These are phyloP conservation scores for Piloderma croceum DNA, from an alignment of 768 basidiomycete species.

Conservation along the genomic window DNA sequence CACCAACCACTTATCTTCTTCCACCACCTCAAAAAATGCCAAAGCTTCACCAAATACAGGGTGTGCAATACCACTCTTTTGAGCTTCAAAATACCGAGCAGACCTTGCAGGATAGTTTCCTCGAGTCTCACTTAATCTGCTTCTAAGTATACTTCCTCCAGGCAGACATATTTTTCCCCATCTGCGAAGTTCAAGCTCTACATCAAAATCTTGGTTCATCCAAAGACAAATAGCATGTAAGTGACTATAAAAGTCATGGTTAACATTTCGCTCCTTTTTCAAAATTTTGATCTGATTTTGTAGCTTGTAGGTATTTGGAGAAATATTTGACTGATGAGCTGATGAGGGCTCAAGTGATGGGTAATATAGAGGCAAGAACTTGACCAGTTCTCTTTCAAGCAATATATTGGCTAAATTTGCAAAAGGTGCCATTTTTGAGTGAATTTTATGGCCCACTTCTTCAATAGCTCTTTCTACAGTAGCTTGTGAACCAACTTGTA, in stretches of 20 bases:
- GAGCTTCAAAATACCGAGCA: too few relatives aligned
- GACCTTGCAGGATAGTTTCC: not conserved
- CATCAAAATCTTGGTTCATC: constrained; percentile 4
- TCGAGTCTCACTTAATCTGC: constrained; percentile 6
- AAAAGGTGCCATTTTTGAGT: constrained; percentile 27
- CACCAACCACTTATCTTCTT: not conserved
- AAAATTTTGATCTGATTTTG: not conserved
- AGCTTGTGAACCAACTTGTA: too few relatives aligned
- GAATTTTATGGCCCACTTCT: too few relatives aligned
- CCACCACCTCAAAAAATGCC: constrained; percentile 10
- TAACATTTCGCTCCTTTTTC: not conserved
- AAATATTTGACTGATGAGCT: too few relatives aligned
- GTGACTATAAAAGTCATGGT: too few relatives aligned
- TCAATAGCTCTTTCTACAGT: too few relatives aligned
- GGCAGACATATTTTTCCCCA: constrained; percentile 12
- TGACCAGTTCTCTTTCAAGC: constrained; percentile 18
- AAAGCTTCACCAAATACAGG: constrained; percentile 17
- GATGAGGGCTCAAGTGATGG: constrained; percentile 11
- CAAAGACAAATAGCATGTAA: constrained; percentile 7
- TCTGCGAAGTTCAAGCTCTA: constrained; percentile 3
- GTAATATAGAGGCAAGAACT: constrained; percentile 18
- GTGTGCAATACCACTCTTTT: not conserved
- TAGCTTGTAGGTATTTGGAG: too few relatives aligned
- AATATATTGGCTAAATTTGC: constrained; percentile 24
- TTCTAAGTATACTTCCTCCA: constrained; percentile 5